Evolutionary conservation across 2,329 filamentous ascomycete species (phyloP), one percentile per base, ranked within the genome.

Genomic region (Colletotrichum sp.): DNA sequence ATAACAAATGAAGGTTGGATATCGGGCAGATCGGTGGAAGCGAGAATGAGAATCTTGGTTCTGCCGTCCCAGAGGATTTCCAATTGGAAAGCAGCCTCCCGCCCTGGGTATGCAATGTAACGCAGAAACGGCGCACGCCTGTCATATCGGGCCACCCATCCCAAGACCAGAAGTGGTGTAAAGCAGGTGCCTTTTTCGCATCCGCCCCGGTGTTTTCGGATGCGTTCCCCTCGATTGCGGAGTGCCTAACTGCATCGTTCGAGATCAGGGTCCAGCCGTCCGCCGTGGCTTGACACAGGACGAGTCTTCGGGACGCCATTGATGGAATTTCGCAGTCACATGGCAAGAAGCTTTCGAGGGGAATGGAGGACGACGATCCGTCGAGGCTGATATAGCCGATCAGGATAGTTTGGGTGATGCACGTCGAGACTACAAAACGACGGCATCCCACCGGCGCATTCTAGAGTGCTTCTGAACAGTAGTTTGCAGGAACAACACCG

Each of bases 301-400:
- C 22, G 32, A 32, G 56, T 36, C n/a, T 25, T 36, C n/a, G 58
- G 18, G 25, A 61, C 52, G 52, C 30, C 28, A 76, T 76, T 76
- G 74, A 76, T 75, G 74, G 74, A 66, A 75, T 70, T 61, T 58
- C 25, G 28, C 6, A 12, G 52, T 36, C 61, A 30, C 48, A 55
- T 39, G 55, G 48, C 32, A 36, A 39, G 55, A 66, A 28, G 43
- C 65, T 62, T 62, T 75, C 25, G 61, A 70, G 65, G 66, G 34
- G 72, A 3, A 66, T 28, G 74, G 74, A 75, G 32, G 66, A 70
- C 39, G 61, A 66, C 74, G 36, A 70, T 74, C 71, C 66, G 71
- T 22, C 8, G 32, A 70, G 52, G 48, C 43, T 30, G 66, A 55
- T 62, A 12, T 28, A 36, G 64, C 64, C 48, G 28, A 39, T 48